Conservation (phyloP, 164 flowering plant species). For the Kalanchoe fedtschenkoi region DNA sequence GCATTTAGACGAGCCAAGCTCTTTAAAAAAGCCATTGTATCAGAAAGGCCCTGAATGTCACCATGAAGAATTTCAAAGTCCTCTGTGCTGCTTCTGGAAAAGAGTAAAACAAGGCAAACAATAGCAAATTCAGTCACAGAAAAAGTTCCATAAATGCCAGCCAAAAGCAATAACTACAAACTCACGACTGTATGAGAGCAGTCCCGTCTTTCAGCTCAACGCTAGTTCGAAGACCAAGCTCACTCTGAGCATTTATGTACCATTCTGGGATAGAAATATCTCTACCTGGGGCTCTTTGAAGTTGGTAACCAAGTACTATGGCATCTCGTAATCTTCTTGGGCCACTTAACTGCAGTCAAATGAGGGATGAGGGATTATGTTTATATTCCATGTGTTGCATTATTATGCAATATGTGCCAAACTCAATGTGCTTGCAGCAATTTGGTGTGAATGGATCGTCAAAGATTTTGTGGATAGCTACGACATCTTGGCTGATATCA, state of each 20-base stretch:
- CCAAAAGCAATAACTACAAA: background rate
- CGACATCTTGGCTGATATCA: too few species aligned
- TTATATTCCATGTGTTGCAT: background rate
- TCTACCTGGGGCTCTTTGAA: slow-evolving; percentile 83
- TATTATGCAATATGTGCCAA: background rate
- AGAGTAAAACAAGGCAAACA: slow-evolving; percentile 1
- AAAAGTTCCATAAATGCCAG: background rate
- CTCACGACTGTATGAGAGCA: slow-evolving; percentile 39
- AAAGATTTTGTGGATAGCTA: background rate
- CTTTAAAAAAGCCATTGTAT: slow-evolving; percentile 68
- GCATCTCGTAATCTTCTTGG: slow-evolving; percentile 98
- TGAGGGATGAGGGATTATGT: background rate
- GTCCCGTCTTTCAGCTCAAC: slow-evolving; percentile 28
- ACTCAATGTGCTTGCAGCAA: background rate
- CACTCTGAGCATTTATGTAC: slow-evolving; percentile 85
- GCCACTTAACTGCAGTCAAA: slow-evolving; percentile 57
- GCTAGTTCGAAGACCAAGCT: slow-evolving; percentile 44
- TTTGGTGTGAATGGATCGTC: background rate
- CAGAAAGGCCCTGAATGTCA: slow-evolving; percentile 69
- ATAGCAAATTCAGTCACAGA: background rate
- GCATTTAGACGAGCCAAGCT: slow-evolving; percentile 55
- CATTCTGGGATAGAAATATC: slow-evolving; percentile 90
- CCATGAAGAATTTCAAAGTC: slow-evolving; percentile 94
- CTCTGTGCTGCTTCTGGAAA: slow-evolving; percentile 31
- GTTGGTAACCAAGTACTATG: slow-evolving; percentile 88